Evolutionary conservation across 305 asterid genomes (phyloP), one percentile per base, ranked within the genome.

Genomic region (Fraxinus xanthoxyloides): DNA sequence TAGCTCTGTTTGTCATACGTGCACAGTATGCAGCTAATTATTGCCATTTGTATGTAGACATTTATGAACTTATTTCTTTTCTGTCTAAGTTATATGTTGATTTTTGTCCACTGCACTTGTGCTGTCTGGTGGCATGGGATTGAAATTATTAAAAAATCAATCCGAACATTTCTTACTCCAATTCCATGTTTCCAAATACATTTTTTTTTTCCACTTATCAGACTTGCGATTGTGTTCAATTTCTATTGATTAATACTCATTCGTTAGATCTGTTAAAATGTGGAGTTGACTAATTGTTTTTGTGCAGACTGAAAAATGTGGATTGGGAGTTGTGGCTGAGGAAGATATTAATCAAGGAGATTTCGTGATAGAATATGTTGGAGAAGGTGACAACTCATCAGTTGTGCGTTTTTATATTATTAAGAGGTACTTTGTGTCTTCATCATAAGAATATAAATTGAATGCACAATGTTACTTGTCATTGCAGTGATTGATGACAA

Each of bases 301-400:
- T 86, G 77, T 88, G 81, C 97, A 96, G 98, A 96, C 99, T n/a
- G 95, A 92, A 87, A 96, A 92, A 87, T 96, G 99, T 91, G 99
- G 99, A 84, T 83, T 89, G 86, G 99, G 99, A 65, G 91, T 96
- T 73, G 91, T 94, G 77, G 97, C 98, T 69, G 98, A 91, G 84
- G 99, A 96, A 90, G 95, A 96, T 85, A 93, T 96, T 86, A 91
- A 82, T 79, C 88, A 63, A 85, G 97, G 97, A 85, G 99, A 94
- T 54, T 96, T 92, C 88, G 91, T 94, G 81, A 90, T 96, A 82
- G 99, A 96, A 89, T 96, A 96, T 91, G 99, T 96, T 77, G 99
- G 99, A 79, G 99, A 96, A 96, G 98, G 99, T 94, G 83, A 77
- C 75, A 26, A 34, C 34, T 75, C 23, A 82, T 61, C 43, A 40